A percentile compares a stretch with the other conserved stretches of the same genome.
phyloP scores from a whole-genome alignment of 441 rosid genomes.

The Geranium incanum region DNA sequence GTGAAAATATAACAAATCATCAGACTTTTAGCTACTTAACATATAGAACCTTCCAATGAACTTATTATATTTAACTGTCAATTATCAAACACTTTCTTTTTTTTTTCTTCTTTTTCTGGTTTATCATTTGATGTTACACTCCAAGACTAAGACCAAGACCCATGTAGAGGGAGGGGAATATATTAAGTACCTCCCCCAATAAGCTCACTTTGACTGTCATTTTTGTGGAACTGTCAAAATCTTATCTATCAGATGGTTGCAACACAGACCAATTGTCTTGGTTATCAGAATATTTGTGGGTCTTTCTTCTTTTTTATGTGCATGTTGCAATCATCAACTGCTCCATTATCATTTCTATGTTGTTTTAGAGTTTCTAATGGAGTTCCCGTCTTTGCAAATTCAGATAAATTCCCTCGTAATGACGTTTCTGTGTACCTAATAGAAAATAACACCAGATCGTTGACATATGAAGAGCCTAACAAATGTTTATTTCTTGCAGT shows the following conservation, averaged over 20 bases:
- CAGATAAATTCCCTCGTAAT: not conserved
- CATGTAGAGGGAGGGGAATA: not conserved
- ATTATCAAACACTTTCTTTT: not conserved
- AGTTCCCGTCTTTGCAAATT: not conserved
- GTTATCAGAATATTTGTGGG: not conserved
- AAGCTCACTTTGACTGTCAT: not conserved
- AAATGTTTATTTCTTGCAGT: not conserved
- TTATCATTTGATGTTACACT: slow-evolving; percentile 15
- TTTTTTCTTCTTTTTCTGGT: not conserved
- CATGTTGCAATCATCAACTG: slow-evolving; percentile 7
- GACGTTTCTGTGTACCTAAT: not conserved
- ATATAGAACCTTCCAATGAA: slow-evolving; percentile 12
- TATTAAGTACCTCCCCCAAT: not conserved
- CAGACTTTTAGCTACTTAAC: slow-evolving; percentile 19
- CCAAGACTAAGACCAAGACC: slow-evolving; percentile 3
- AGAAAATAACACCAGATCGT: not conserved
- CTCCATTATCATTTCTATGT: not conserved
- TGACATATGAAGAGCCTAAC: not conserved
- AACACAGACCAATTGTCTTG: not conserved
- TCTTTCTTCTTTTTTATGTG: slow-evolving; percentile 2
- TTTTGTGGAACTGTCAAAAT: not conserved
- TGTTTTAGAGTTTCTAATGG: not conserved
- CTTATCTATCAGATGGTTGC: not conserved
- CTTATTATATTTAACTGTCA: slow-evolving; percentile 1
- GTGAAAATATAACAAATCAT: slow-evolving; percentile 19